Evolutionary conservation across 192 early-diverging fungal genomes (phyloP).

Genomic region (Oehlia diaphana): DNA sequence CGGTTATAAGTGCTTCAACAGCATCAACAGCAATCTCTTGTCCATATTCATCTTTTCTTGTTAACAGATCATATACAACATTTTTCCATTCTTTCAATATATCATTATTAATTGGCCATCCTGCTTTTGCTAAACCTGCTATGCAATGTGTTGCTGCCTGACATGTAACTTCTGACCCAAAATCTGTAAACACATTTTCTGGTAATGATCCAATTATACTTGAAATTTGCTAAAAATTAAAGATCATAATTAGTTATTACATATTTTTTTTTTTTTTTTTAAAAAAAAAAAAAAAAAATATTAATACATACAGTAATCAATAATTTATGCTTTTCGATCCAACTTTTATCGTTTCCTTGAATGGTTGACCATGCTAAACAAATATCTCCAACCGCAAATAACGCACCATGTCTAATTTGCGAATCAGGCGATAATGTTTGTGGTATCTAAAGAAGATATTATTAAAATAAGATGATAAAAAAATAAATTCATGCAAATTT

Average conservation of each 20-base stretch:
- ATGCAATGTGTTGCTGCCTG: slow-evolving; percentile 55
- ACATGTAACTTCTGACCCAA: slow-evolving; percentile 60
- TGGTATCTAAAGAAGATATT: slow-evolving; percentile 41
- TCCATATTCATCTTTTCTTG: slow-evolving; percentile 65
- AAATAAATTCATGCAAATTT: background rate
- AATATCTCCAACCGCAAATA: slow-evolving; percentile 64
- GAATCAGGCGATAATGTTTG: slow-evolving; percentile 47
- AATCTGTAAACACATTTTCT: slow-evolving; percentile 48
- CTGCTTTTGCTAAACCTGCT: slow-evolving; percentile 45
- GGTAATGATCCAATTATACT: slow-evolving; percentile 41
- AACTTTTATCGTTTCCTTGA: slow-evolving; percentile 26
- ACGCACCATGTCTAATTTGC: slow-evolving; percentile 58
- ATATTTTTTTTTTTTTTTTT: too few species aligned
- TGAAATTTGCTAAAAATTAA: slow-evolving; percentile 35
- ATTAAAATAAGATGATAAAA: background rate
- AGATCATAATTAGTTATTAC: background rate
- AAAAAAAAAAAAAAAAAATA: too few species aligned
- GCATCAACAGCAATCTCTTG: slow-evolving; percentile 53
- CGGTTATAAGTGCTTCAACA: slow-evolving; percentile 42
- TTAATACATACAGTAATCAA: slow-evolving; percentile 27
- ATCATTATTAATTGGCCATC: slow-evolving; percentile 37
- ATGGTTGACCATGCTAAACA: slow-evolving; percentile 43
- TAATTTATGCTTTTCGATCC: slow-evolving; percentile 25
- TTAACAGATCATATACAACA: slow-evolving; percentile 54
- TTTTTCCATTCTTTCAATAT: slow-evolving; percentile 50